Base-by-base conservation (phyloP, 108 stramenopile genomes). In the Stephanodiscus triporus region DNA sequence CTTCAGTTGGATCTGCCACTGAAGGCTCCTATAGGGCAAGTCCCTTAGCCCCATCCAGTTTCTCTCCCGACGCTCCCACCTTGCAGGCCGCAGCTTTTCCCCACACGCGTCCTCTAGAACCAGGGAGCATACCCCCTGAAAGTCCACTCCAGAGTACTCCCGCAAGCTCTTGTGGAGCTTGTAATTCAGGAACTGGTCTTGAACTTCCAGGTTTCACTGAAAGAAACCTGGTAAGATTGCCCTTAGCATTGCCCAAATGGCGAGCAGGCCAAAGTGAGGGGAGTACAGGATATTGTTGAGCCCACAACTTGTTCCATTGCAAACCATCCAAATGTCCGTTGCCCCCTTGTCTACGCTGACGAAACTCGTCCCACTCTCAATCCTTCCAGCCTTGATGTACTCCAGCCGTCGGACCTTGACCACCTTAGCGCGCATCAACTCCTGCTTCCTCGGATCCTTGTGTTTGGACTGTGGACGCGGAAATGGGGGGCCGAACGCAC, bases 121-220 rank as follows among this genome's bases (percentile, higher is more conserved):
- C n/a, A n/a, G n/a, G n/a, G n/a, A n/a, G n/a, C n/a, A n/a, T n/a
- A 75, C 38, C 23, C 68, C 68, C 20, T 68, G 63, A 1, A 85
- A 13, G 58, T 85, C 84, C 1, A 85, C 76, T 20, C 80, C 75
- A 14, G 69, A 45, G 47, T 72, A 75, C 1, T n/a, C 11, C 53
- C 58, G 17, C 22, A 85, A 0, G n/a, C n/a, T n/a, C n/a, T n/a
- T n/a, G n/a, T n/a, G n/a, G n/a, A n/a, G n/a, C n/a, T n/a, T n/a
- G n/a, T 4, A 32, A 27, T 86, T 86, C 6, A 75, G 50, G 54
- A 86, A 86, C 76, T 81, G 73, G 50, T 86, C 82, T 0, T 80
- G 80, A 9, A 77, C 56, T 63, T 86, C 82, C 37, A 67, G 63
- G 67, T 86, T 74, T 0, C 67, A 81, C 34, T 68, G 45, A 56